These are phyloP conservation scores for Pestalotiopsis fici DNA, from an alignment of 2,329 filamentous ascomycete genomes.

Conservation along the genomic window DNA sequence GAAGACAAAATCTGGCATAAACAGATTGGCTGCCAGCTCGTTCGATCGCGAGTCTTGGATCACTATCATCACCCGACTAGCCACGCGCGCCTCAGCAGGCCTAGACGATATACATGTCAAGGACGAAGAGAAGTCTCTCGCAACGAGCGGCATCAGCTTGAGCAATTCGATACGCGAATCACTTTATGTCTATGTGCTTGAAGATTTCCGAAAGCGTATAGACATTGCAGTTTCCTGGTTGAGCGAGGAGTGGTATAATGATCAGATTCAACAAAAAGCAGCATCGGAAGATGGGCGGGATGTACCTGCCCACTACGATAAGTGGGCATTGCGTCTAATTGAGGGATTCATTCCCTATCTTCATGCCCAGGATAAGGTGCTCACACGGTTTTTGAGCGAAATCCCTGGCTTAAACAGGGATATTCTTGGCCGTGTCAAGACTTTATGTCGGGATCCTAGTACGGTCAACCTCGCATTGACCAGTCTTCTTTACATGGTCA, in stretches of 20 bases:
- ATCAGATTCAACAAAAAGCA: constrained; percentile 57
- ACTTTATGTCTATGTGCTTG: constrained; percentile 82
- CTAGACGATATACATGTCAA: constrained; percentile 64
- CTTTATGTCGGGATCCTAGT: constrained; percentile 66
- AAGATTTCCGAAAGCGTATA: constrained; percentile 88
- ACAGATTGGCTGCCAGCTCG: constrained; percentile 78
- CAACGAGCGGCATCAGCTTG: constrained; percentile 37
- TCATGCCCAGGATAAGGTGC: constrained; percentile 85
- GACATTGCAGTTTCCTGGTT: constrained; percentile 92
- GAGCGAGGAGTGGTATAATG: constrained; percentile 97
- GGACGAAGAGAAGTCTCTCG: constrained; percentile 48
- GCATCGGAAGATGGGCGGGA: constrained; percentile 40
- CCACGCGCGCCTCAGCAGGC: constrained; percentile 74
- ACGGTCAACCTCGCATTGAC: constrained; percentile 65
- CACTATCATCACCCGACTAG: constrained; percentile 81
- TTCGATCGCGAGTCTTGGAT: constrained; percentile 91
- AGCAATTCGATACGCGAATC: constrained; percentile 75
- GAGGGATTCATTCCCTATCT: constrained; percentile 89
- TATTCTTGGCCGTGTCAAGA: constrained; percentile 73
- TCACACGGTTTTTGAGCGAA: constrained; percentile 90
- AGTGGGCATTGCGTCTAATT: constrained; percentile 78
- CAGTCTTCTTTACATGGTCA: constrained; percentile 66
- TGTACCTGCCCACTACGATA: constrained; percentile 70
- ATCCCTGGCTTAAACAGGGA: constrained; percentile 76
- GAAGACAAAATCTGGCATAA: constrained; percentile 73